Base-by-base conservation (phyloP, 2,329 filamentous ascomycete species). In the Apiospora phragmitis region DNA sequence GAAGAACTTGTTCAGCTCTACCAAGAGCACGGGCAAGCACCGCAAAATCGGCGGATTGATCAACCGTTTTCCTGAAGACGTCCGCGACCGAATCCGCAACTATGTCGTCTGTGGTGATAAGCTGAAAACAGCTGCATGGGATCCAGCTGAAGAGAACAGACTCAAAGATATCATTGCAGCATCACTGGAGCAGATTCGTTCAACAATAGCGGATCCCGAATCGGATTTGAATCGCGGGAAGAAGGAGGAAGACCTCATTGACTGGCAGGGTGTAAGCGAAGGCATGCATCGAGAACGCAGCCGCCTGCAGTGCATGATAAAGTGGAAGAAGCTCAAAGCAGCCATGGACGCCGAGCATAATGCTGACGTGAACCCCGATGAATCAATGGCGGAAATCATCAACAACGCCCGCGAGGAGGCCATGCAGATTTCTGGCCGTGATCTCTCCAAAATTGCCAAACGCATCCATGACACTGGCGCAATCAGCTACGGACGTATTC, bases 11-110 rank as follows among this genome's bases (percentile, higher is more conserved):
- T 76, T 5, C 73, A 81, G 1, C 78, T 88, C 7, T 83, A 87
- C 68, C 80, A 85, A 3, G 72, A 79, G n/a, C 79, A 87, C 67
- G 84, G 85, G 1, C 85, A 87, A 89, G 71, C 94, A 92, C 90
- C 85, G 85, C 14, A 74, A 84, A 38, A 92, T 94, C 73, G 89
- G 86, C 0, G 82, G 84, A n/a, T 74, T 88, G 29, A 86, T 93
- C 73, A 90, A 90, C 72, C 89, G 93, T 7, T 87, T 90, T 49
- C 84, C 88, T 0, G 87, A 90, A 71, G 91, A 94, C 76, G 85
- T 91, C 68, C 87, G 91, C 68, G 92, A 94, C 77, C 89, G 92
- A 4, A 93, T 91, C 83, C 86, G 90, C 49, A 92, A 93, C 75
- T 90, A 92, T 75, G 81, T 92, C 29, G 81, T 90, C 65, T 90